Evolutionary conservation across 1,284 basidiomycete species (phyloP), one percentile per base, ranked within the genome.

Genomic region (Cystobasidium sp.): DNA sequence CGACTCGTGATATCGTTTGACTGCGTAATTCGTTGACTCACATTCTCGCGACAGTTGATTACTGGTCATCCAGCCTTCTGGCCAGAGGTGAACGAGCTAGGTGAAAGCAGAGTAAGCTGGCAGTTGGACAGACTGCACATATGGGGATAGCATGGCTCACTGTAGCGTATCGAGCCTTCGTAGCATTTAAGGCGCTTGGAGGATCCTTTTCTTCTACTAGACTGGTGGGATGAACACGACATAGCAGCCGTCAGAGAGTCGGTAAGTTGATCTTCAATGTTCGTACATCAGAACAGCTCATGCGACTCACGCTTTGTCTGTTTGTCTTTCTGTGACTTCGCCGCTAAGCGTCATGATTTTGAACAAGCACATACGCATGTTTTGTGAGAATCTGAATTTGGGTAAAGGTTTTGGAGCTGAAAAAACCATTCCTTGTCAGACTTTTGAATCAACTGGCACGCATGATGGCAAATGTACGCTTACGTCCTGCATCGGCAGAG

Each of bases 31-130:
- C 20, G n/a, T 14, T 16, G 14, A 75, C 78, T 49, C 37, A 79
- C 78, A 76, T 75, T 80, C 79, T 41, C 79, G 74, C 10, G 78
- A 79, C 16, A 80, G 64, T 67, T 78, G 79, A 58, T 80, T 80
- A 53, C 75, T 67, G 10, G 71, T 71, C 74, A 79, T 77, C 7
- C 46, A 49, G 18, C 66, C 76, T 7, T 68, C 49, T 0, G 78
- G 77, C 79, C 79, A 80, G 3, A 80, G 31, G 3, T 76, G 62
- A 47, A 74, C 55, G 14, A 79, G 71, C 78, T 80, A 58, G 0
- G 41, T 7, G 49, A 3, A 20, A 47, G 22, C 46, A 1, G 43
- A 12, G 0, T 18, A 7, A 49, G 16, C 16, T 49, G 41, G 22
- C 18, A n/a, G 18, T 24, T 61, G 7, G 9, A n/a, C 22, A 12